Conservation (phyloP, 306 rosid genomes). For the Corylus heterophylla region DNA sequence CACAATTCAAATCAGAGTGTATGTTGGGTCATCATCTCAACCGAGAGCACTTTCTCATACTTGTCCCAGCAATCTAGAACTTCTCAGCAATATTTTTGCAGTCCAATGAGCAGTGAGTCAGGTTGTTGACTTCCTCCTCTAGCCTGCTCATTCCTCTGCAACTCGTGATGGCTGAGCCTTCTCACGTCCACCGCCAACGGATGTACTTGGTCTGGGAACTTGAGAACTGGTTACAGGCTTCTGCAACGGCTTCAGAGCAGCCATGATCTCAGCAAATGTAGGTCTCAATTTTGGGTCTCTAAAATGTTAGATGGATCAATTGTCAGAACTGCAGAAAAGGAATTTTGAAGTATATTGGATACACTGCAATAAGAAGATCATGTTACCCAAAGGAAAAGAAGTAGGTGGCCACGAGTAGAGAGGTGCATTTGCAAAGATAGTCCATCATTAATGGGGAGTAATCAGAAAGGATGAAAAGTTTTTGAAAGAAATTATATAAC, state of each 20-base stretch:
- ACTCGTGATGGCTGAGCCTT: conserved; percentile 41
- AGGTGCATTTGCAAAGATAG: background rate
- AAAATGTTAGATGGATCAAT: conserved; percentile 34
- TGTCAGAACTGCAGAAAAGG: conserved; percentile 6
- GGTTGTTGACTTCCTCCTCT: conserved; percentile 31
- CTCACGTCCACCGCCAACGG: conserved; percentile 23
- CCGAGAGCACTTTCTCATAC: conserved; percentile 34
- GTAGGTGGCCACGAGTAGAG: background rate
- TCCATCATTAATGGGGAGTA: background rate
- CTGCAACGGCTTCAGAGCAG: conserved; percentile 82
- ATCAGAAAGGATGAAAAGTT: background rate
- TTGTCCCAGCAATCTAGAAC: conserved; percentile 49
- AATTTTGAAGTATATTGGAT: background rate
- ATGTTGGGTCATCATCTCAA: conserved; percentile 48
- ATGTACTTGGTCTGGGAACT: conserved; percentile 46
- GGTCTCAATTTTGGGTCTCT: conserved; percentile 95
- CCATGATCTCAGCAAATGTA: conserved; percentile 89
- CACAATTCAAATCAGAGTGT: conserved; percentile 42
- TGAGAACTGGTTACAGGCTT: conserved; percentile 62
- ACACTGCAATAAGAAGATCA: conserved; percentile 6
- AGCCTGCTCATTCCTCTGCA: conserved; percentile 45
- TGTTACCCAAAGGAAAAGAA: background rate
- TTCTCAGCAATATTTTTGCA: conserved; percentile 33
- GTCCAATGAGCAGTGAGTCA: conserved; percentile 42
- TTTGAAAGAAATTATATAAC: background rate